phyloP scores from a whole-genome alignment of 2,329 filamentous ascomycete genomes.

The Ophiognomonia clavigignenti-juglandacearum region DNA sequence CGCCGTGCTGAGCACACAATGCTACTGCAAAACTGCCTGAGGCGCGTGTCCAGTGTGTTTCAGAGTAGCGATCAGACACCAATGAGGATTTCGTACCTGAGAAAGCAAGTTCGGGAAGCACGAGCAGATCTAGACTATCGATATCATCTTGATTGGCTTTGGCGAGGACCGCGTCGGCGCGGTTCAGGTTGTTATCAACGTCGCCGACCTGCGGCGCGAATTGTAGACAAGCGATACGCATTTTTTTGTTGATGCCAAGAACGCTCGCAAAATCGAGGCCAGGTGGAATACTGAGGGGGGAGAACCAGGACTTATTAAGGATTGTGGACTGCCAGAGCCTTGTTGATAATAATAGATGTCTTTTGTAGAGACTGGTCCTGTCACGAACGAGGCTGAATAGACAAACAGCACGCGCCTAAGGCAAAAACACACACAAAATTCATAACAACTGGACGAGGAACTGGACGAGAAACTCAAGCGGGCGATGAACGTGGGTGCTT shows the following conservation, averaged over 20 bases:
- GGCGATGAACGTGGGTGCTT: too few species aligned
- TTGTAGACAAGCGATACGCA: conserved; percentile 67
- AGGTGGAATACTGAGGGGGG: neutral
- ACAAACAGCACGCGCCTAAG: too few species aligned
- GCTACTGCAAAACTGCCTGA: neutral
- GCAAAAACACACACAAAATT: too few species aligned
- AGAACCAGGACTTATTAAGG: too few species aligned
- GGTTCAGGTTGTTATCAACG: conserved; percentile 64
- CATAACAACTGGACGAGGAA: too few species aligned
- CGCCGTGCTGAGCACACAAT: neutral
- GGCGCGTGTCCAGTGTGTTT: neutral
- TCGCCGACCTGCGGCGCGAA: conserved; percentile 68
- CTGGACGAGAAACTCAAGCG: too few species aligned
- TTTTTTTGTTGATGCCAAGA: conserved; percentile 27
- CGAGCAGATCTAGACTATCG: conserved; percentile 63
- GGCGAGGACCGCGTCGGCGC: conserved; percentile 60
- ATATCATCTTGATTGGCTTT: conserved; percentile 46
- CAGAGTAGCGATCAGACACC: too few species aligned
- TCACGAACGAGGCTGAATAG: too few species aligned
- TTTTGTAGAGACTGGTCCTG: too few species aligned
- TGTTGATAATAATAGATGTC: too few species aligned
- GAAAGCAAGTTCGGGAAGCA: conserved; percentile 74
- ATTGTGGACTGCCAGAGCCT: too few species aligned
- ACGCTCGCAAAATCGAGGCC: neutral
- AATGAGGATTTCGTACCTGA: conserved; percentile 43